Conservation (phyloP, 495 filamentous ascomycete genomes). For the Hypoxylon rickii region DNA sequence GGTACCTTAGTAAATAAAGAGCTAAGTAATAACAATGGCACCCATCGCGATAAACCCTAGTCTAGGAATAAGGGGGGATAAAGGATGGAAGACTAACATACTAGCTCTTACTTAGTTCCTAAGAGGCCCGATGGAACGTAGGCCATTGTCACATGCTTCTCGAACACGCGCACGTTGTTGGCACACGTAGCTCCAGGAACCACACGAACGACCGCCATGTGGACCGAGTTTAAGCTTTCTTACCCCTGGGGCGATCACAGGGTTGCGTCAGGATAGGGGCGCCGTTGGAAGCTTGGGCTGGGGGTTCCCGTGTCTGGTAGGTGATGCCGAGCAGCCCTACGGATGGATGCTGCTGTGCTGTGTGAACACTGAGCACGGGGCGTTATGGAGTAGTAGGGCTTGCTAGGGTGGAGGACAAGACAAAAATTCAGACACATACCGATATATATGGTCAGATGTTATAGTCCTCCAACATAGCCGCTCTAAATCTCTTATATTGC, state of each 20-base stretch:
- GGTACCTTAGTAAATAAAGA: no score
- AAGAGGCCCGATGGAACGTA: no score
- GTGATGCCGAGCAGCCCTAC: neutral
- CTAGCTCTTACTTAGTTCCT: conserved; percentile 1
- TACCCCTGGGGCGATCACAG: neutral
- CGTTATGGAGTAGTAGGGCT: no score
- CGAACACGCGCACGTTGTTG: neutral
- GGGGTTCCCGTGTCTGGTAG: no score
- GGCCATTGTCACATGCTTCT: conserved; percentile 5
- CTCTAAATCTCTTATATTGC: no score
- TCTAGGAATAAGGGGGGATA: neutral
- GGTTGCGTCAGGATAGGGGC: neutral
- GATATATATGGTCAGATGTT: no score
- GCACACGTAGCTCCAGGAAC: neutral
- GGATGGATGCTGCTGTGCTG: neutral
- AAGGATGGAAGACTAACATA: neutral
- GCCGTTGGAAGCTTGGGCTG: no score
- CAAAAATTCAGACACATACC: no score
- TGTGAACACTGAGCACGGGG: no score
- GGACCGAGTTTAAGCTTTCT: neutral
- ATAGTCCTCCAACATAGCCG: no score
- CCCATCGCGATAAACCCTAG: neutral
- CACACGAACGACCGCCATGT: neutral
- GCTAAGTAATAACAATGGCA: neutral
- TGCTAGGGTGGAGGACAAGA: no score